Conservation (phyloP, 2,329 filamentous ascomycete genomes). For the Fusarium sp. region DNA sequence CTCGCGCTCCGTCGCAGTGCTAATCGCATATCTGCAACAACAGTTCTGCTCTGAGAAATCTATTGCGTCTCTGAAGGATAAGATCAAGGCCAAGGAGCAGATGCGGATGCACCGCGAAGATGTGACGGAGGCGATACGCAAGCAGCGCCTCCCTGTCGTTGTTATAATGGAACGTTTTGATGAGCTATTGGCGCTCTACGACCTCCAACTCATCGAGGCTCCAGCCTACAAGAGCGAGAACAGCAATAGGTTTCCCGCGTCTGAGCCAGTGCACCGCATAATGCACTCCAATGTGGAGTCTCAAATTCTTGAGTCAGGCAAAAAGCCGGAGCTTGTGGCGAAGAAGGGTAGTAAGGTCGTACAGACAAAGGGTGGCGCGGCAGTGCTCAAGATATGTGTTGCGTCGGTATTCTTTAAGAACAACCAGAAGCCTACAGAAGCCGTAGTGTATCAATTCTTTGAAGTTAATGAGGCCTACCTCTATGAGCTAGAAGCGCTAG, state of each 20-base stretch:
- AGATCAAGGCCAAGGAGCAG: not conserved
- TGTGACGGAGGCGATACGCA: not conserved
- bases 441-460: not conserved
- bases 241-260: accelerated
- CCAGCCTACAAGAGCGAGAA: not conserved
- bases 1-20: not conserved
- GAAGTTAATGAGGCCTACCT: not conserved
- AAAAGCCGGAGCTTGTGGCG: not conserved
- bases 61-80: accelerated
- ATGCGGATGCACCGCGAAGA: not conserved
- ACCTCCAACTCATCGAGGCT: not conserved
- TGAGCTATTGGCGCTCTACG: not conserved
- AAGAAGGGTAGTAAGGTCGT: not conserved
- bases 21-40: not conserved
- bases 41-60: not conserved
- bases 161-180: not conserved
- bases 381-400: slow-evolving; percentile 1
- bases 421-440: not conserved
- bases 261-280: too few relatives aligned
- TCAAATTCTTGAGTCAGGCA: accelerated
- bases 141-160: not conserved
- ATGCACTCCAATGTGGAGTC: too few relatives aligned
- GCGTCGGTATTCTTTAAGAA: not conserved
- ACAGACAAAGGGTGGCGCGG: not conserved
- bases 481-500: not conserved